Evolutionary conservation across 495 filamentous ascomycete genomes (phyloP), one percentile per base, ranked within the genome.

Genomic region (Aspergillus coremiiformis): DNA sequence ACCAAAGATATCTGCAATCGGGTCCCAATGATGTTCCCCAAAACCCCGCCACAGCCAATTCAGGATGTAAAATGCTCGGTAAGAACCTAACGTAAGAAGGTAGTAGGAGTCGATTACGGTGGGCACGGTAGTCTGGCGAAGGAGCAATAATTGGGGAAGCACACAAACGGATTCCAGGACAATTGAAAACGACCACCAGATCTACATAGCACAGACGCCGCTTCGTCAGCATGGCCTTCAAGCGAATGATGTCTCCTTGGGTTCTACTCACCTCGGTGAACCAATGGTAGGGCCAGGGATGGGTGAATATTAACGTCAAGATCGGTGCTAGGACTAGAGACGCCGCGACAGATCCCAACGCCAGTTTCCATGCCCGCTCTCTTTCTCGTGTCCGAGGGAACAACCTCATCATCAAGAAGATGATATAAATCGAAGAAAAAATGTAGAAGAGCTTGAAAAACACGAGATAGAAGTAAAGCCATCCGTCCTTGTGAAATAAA

Each of bases 41-140:
- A 83, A 66, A 39, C 75, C 77, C 3, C 87, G 83, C 17, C 80
- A 65, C 55, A 96, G 83, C 93, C 93, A 97, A 65, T 95, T 96
- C 41, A 95, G 68, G 53, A 96, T 84, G 72, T 97, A 96, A 47
- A 97, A 78, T 32, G 74, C 86, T 48, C 93, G 87, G 75, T 97
- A 98, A 11, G 85, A 84, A 26, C 94, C 94, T 1, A 97, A 78
- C 5, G 89, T 82, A 24, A 92, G 71, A 39, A 97, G 84, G 67
- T 98, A 98, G 70, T 86, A 95, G 7, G 88, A 93, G 61, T 95
- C 89, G 69, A 98, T 91, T 32, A 95, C 93, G 10, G 94, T 97
- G 2, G 93, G 94, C 3, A 96, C 90, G 27, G 84, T 89, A 19
- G 93, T 97, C 64, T 97, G 90, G 41, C 93, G 86, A 21, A 97